Percentiles rank a stretch among this genome's conserved stretches.
phyloP scores from a whole-genome alignment of 1,284 basidiomycete genomes.

The Sporisorium graminicola region DNA sequence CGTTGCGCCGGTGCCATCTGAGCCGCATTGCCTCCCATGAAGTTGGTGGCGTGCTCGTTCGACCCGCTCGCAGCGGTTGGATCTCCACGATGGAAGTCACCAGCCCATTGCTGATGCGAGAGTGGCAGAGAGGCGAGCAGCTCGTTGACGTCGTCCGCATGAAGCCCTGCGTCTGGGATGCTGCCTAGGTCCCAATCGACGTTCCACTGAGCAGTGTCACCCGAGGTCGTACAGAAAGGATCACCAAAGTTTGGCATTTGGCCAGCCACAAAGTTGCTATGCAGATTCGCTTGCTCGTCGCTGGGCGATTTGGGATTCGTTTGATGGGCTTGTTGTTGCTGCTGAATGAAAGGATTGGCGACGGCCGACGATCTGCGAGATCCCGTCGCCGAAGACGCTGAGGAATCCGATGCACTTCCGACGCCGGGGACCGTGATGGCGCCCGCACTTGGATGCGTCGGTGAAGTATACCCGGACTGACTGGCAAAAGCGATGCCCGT shows the following conservation, averaged over 20 bases:
- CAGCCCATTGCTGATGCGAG: constrained; percentile 55
- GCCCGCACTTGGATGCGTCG: constrained; percentile 8
- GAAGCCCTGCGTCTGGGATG: constrained; percentile 32
- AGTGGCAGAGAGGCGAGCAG: constrained; percentile 46
- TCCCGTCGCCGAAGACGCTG: constrained; percentile 25
- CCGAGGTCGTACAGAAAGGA: constrained; percentile 23
- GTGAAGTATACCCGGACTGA: constrained; percentile 23
- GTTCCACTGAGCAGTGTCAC: constrained; percentile 27
- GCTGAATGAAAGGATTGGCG: constrained; percentile 18
- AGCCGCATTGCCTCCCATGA: neutral
- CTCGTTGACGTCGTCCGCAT: constrained; percentile 22
- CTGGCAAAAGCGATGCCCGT: constrained; percentile 19
- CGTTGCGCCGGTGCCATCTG: constrained; percentile 12
- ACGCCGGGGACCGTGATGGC: constrained; percentile 21
- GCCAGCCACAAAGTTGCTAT: constrained; percentile 13
- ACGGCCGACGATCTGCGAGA: constrained; percentile 35
- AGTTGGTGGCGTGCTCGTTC: neutral
- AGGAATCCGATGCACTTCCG: constrained; percentile 32
- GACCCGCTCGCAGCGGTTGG: constrained; percentile 11
- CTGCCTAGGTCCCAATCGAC: constrained; percentile 48
- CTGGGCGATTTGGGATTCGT: neutral
- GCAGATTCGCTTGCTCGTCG: constrained; percentile 16
- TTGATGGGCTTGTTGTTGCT: constrained; percentile 24
- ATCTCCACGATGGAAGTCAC: constrained; percentile 43
- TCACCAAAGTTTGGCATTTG: constrained; percentile 33